Percentiles rank a stretch among this genome's conserved stretches.
These are phyloP conservation scores for Aristolochia contorta DNA, from an alignment of 164 flowering plant genomes.

Conservation along the genomic window DNA sequence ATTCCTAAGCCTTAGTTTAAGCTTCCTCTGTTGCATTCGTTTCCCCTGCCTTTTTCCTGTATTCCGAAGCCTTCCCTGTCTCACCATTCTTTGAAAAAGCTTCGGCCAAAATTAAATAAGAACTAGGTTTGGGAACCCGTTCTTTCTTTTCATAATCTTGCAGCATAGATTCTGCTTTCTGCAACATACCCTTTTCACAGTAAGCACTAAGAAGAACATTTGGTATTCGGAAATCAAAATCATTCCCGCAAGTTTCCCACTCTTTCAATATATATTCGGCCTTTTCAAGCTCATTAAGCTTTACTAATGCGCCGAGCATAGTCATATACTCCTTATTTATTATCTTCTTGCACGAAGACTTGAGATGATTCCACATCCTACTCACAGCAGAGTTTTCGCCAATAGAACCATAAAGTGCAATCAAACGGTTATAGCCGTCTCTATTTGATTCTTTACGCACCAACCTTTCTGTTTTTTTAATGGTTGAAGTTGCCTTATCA, in stretches of 20 bases:
- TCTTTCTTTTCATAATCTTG: constrained; percentile 18
- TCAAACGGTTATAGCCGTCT: constrained; percentile 11
- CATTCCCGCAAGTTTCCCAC: constrained; percentile 24
- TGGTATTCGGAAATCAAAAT: constrained; percentile 29
- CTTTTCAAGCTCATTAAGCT: constrained; percentile 37
- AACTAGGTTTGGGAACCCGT: constrained; percentile 12
- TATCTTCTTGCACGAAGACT: constrained; percentile 4
- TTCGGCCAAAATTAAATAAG: constrained; percentile 28
- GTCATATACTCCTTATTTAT: constrained; percentile 20
- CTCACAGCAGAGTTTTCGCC: constrained; percentile 29
- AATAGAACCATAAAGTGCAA: constrained; percentile 24
- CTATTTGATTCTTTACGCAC: constrained; percentile 2
- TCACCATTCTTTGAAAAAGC: constrained; percentile 22
- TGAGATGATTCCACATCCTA: constrained; percentile 31
- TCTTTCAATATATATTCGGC: constrained; percentile 31
- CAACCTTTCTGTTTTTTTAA: constrained; percentile 19
- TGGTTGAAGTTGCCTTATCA: constrained; percentile 20
- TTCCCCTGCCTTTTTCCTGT: constrained; percentile 23
- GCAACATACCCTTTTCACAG: constrained; percentile 26
- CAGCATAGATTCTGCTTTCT: constrained; percentile 35
- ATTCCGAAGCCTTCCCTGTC: constrained; percentile 30
- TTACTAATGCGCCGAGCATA: constrained; percentile 29
- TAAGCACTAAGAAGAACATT: constrained; percentile 29
- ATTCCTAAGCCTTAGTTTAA: no score
- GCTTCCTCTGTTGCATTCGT: no score